phyloP scores from a whole-genome alignment of 169 alveolate species.

The Plasmodium vivax region DNA sequence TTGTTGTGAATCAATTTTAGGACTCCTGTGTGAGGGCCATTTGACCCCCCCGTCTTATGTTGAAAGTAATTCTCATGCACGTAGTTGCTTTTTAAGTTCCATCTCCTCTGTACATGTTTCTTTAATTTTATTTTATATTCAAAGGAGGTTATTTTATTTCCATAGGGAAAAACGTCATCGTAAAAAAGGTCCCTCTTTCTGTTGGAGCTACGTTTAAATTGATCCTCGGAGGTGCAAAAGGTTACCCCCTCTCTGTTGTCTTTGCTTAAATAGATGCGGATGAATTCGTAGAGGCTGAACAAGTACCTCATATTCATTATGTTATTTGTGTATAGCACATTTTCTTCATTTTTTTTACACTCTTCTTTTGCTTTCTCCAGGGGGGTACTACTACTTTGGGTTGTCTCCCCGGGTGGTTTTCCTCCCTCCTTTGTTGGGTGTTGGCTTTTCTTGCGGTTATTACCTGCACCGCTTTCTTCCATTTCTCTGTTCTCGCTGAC shows the following conservation, averaged over 20 bases:
- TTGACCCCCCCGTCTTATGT: conserved; percentile 18
- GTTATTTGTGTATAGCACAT: conserved; percentile 39
- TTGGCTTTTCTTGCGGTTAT: neutral
- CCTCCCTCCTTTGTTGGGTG: neutral
- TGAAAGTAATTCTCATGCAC: conserved; percentile 60
- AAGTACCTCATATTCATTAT: conserved; percentile 48
- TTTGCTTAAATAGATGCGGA: conserved; percentile 55
- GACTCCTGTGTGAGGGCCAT: neutral
- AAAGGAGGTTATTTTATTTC: conserved; percentile 38
- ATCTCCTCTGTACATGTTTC: conserved; percentile 61
- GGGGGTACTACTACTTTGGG: neutral
- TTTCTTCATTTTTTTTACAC: neutral
- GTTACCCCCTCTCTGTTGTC: conserved; percentile 32
- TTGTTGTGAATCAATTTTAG: conserved; percentile 42
- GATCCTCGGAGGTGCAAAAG: conserved; percentile 21
- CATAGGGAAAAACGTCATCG: conserved; percentile 49
- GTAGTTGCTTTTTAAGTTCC: conserved; percentile 70
- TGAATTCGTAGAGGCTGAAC: conserved; percentile 47
- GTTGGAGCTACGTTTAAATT: conserved; percentile 18
- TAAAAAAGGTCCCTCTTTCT: neutral
- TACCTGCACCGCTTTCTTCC: neutral
- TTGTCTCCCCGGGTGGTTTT: neutral
- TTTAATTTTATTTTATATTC: conserved; percentile 62
- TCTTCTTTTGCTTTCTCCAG: neutral
- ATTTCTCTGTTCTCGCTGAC: neutral